Evolutionary conservation across 257 asterid species (phyloP), one percentile per base, ranked within the genome.

Genomic region (Solanum neorickii): DNA sequence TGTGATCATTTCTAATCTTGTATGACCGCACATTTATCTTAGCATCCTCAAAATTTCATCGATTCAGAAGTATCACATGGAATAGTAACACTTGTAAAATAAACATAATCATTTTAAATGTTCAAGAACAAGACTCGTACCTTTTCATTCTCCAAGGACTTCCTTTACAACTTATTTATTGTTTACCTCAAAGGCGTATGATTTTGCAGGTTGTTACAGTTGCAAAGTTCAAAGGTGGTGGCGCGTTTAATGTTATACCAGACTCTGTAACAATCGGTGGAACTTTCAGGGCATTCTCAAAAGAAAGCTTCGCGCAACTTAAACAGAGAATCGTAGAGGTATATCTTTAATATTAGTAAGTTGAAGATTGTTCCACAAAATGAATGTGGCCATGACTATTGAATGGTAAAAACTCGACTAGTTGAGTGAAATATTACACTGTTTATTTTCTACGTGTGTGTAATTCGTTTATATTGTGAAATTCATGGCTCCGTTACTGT

Each of bases 271-370:
- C 91, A 20, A 88, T 94, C 9, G 96, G 95, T 70, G 96, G 98
- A 83, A 94, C 98, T 35, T 94, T 94, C 91, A 89, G 96, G 89
- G 94, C 96, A 3, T 93, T 88, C 83, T 93, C 98, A 29, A 86
- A 78, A 82, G 90, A 91, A 68, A 85, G 90, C 86, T 90, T 93
- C 59, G 14, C 66, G 82, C 94, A 92, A 85, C 95, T 94, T 86
- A 90, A 87, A 86, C 90, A 89, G 65, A 91, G 96, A 52, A 91
- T 94, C 23, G 93, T 90, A 87, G 95, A 94, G 98, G 98, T 92
- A 89, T 88, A 56, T 68, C 31, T 82, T 83, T 3, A 25, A 66
- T 62, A 68, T 46, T 72, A 18, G 27, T 80, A 46, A 6, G 27
- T 25, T 44, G 84, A 44, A 77, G 23, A n/a, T 12, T 8, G 62